phyloP scores from a whole-genome alignment of 768 basidiomycete genomes.

The Boletus fagicola region DNA sequence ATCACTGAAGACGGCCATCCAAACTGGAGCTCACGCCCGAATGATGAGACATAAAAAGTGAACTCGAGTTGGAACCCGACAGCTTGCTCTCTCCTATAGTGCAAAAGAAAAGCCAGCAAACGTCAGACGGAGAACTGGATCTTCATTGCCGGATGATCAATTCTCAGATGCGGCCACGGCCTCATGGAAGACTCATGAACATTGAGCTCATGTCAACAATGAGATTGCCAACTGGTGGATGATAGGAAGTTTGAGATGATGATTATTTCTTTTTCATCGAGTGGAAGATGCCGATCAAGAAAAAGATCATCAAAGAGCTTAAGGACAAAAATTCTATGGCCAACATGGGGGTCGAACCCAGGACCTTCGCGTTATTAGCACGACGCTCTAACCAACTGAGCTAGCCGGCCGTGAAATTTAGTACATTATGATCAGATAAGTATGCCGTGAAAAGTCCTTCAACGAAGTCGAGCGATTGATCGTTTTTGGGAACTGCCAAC shows the following conservation, averaged over 20 bases:
- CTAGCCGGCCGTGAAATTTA: slow-evolving; percentile 24
- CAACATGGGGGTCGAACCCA: slow-evolving; percentile 81
- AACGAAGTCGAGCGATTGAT: not conserved
- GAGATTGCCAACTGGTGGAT: not conserved
- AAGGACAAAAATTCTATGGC: slow-evolving; percentile 34
- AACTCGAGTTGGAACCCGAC: not conserved
- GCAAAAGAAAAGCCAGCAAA: not conserved
- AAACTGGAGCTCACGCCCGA: too few species aligned
- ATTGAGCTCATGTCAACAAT: not conserved
- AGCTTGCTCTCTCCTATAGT: not conserved
- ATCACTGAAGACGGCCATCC: too few species aligned
- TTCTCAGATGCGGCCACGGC: not conserved
- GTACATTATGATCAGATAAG: not conserved
- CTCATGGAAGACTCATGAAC: not conserved
- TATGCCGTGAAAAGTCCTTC: too few species aligned
- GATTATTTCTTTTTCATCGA: not conserved
- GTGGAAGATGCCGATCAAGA: not conserved
- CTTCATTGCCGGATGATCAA: not conserved
- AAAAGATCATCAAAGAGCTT: too few species aligned
- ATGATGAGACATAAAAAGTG: not conserved
- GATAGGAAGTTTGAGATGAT: too few species aligned
- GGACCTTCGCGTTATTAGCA: slow-evolving; percentile 47
- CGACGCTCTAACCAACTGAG: slow-evolving; percentile 37
- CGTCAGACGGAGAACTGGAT: not conserved
- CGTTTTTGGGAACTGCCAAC: not conserved